Percentiles rank a stretch among this genome's conserved stretches.
phyloP scores from a whole-genome alignment of 148 eudicot genomes.

The Rhododendron williamsianum region DNA sequence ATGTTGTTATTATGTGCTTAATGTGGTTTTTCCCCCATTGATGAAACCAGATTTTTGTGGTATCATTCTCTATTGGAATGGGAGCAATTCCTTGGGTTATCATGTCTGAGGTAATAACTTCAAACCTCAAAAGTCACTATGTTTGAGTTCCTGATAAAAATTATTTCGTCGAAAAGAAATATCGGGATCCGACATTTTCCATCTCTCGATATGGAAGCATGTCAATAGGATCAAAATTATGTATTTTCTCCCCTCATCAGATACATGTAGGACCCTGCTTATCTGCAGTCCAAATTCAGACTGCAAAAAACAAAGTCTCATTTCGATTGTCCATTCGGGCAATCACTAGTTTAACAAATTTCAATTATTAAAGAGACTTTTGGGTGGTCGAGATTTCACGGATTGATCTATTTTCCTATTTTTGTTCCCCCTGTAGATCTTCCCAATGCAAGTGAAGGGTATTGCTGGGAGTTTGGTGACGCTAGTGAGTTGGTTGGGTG shows the following conservation, averaged over 20 bases:
- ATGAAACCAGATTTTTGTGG: conserved; percentile 44
- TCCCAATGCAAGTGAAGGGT: conserved; percentile 78
- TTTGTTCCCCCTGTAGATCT: conserved; percentile 33
- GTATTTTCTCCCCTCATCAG: neutral
- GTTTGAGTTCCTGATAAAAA: neutral
- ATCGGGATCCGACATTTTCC: neutral
- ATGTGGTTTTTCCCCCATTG: neutral
- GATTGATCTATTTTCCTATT: neutral
- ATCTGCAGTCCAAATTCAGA: neutral
- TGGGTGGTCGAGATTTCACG: neutral
- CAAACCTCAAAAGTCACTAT: neutral
- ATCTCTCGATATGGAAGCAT: neutral
- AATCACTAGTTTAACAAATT: neutral
- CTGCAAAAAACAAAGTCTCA: neutral
- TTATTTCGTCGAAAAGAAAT: neutral
- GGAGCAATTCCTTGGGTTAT: conserved; percentile 91
- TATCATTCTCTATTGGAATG: conserved; percentile 71
- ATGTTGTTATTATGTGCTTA: neutral
- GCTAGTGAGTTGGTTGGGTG: conserved; percentile 79
- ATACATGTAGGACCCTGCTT: neutral
- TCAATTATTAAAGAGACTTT: no score
- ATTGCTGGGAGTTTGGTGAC: conserved; percentile 75
- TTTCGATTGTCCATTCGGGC: neutral
- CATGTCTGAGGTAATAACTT: conserved; percentile 81
- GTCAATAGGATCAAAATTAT: neutral